phyloP scores from a whole-genome alignment of 345 rosid species.

The Gossypium rotundifolium region DNA sequence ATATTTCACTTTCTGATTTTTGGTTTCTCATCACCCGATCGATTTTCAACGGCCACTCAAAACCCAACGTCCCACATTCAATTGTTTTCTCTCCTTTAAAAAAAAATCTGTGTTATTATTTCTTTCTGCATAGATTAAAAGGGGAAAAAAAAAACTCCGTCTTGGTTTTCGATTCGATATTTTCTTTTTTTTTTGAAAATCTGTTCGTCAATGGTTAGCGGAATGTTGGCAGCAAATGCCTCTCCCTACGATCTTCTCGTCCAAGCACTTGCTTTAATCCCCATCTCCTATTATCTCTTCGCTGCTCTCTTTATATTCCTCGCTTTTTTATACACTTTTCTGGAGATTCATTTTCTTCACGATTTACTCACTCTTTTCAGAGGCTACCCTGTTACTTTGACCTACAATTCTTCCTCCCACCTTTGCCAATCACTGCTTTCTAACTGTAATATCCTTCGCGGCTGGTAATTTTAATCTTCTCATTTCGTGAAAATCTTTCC shows the following conservation, averaged over 20 bases:
- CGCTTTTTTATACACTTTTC: conserved; percentile 44
- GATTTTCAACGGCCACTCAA: too few relatives aligned
- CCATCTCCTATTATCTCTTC: conserved; percentile 41
- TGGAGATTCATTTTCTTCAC: conserved; percentile 61
- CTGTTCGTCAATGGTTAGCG: not conserved
- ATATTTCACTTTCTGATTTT: too few relatives aligned
- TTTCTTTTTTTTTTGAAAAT: not conserved
- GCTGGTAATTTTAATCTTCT: not conserved
- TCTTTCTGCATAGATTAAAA: too few relatives aligned
- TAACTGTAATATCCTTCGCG: conserved; percentile 49
- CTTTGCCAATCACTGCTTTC: conserved; percentile 50
- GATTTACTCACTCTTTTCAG: conserved; percentile 43
- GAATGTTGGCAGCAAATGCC: not conserved
- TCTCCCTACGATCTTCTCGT: conserved; percentile 38
- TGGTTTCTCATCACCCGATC: too few relatives aligned
- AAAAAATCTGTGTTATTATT: too few relatives aligned
- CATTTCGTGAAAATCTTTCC: too few relatives aligned
- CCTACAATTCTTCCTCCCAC: conserved; percentile 35
- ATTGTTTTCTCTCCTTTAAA: too few relatives aligned
- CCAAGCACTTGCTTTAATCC: conserved; percentile 39
- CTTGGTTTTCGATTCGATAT: not conserved
- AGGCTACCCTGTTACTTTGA: conserved; percentile 36
- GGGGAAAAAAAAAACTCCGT: not conserved
- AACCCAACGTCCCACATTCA: too few relatives aligned
- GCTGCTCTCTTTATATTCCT: conserved; percentile 19